Evolutionary conservation across 73 alveolate species (phyloP).

Genomic region (Breviolum minutum): DNA sequence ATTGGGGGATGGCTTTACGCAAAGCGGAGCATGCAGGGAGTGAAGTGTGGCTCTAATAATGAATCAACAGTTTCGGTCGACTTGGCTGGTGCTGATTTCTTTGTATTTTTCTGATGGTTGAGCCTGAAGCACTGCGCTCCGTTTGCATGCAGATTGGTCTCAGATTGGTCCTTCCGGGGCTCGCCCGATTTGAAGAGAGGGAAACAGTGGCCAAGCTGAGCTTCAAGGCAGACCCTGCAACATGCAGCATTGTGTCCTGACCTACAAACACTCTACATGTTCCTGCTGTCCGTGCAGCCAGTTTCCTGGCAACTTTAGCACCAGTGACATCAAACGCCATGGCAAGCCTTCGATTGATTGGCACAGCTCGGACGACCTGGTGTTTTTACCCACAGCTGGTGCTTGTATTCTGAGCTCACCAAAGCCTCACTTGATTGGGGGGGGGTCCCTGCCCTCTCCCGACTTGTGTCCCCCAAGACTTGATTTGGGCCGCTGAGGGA

Average conservation of each 20-base stretch:
- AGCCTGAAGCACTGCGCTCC: neutral
- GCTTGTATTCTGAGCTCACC: too few species aligned
- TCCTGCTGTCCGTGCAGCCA: too few species aligned
- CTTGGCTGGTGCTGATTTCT: too few species aligned
- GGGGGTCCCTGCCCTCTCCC: too few species aligned
- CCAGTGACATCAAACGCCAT: neutral
- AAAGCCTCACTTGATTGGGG: too few species aligned
- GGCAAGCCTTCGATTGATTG: conserved; percentile 40
- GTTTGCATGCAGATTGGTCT: conserved; percentile 19
- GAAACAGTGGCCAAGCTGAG: neutral
- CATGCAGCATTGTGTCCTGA: neutral
- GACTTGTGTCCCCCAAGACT: neutral
- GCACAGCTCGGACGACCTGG: neutral
- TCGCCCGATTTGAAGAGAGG: neutral
- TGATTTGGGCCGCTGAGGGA: neutral
- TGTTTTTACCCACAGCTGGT: neutral
- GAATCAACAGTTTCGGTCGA: neutral
- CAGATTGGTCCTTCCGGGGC: conserved; percentile 39
- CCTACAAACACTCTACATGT: too few species aligned
- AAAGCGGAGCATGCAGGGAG: conserved; percentile 23
- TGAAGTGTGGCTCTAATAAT: neutral
- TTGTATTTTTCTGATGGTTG: neutral
- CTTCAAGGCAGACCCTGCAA: neutral
- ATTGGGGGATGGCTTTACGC: conserved; percentile 25
- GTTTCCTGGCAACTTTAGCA: too few species aligned